Evolutionary conservation across 176 grass and related monocot species (phyloP).

Genomic region (Elymus sibiricus): DNA sequence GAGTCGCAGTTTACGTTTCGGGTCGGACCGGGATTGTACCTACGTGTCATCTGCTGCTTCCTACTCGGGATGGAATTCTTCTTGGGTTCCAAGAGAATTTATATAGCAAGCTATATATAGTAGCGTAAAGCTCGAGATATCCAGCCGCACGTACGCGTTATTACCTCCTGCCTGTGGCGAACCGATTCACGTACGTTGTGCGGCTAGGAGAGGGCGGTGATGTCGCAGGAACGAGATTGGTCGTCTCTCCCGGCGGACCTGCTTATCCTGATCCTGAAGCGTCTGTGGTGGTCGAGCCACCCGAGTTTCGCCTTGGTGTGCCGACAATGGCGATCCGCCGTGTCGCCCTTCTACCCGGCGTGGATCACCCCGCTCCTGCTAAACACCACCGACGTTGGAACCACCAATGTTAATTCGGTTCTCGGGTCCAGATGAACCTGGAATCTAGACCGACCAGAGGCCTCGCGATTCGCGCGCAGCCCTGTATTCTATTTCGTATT

Average conservation of each 20-base stretch:
- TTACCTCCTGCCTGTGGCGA: background rate
- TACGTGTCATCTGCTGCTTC: no score
- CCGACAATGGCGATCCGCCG: background rate
- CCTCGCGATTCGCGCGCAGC: no score
- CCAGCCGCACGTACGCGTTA: background rate
- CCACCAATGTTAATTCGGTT: background rate
- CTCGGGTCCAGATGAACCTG: no score
- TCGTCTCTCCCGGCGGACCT: conserved; percentile 17
- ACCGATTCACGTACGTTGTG: background rate
- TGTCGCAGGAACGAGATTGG: background rate
- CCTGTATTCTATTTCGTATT: no score
- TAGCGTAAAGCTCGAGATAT: background rate
- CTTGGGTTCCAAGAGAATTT: no score
- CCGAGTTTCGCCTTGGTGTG: conserved; percentile 1
- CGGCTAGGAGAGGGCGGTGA: background rate
- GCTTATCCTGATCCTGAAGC: background rate
- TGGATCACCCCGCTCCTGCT: conserved; percentile 21
- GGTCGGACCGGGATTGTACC: no score
- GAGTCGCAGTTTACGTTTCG: no score
- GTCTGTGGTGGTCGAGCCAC: conserved; percentile 16
- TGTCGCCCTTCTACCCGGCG: conserved; percentile 21
- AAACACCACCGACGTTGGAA: conserved; percentile 2
- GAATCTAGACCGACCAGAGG: no score
- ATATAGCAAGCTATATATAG: no score
- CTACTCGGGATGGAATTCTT: no score